These are phyloP conservation scores for Mucuna pruriens DNA, from an alignment of 306 rosid species.

Conservation along the genomic window DNA sequence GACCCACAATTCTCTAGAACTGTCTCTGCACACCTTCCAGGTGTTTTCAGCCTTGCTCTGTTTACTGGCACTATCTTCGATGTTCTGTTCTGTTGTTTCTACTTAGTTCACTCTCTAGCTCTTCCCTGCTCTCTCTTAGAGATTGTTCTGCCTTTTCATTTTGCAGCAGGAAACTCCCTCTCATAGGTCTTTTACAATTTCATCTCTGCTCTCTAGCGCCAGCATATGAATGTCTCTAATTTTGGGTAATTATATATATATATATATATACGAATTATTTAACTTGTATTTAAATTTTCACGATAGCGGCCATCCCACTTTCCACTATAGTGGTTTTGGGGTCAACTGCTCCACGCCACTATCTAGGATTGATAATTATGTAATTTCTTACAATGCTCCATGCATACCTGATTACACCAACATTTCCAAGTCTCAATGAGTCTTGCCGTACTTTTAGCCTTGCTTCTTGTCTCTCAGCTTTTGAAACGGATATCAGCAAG, in stretches of 20 bases:
- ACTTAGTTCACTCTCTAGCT: too few species aligned
- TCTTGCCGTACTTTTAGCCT: slow-evolving; percentile 97
- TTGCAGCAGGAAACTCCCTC: not conserved
- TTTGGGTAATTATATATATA: too few species aligned
- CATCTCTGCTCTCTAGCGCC: not conserved
- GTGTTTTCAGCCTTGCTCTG: too few species aligned
- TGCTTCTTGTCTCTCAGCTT: slow-evolving; percentile 97
- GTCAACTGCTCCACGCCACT: not conserved
- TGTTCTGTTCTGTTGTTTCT: too few species aligned
- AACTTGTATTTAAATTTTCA: not conserved
- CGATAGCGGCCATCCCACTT: not conserved
- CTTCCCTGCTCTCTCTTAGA: too few species aligned
- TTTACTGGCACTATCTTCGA: too few species aligned
- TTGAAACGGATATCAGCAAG: slow-evolving; percentile 94
- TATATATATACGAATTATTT: not conserved
- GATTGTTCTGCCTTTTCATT: not conserved
- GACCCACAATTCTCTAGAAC: not conserved
- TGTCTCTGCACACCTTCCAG: too few species aligned
- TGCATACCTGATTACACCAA: slow-evolving; percentile 88
- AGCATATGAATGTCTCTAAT: not conserved
- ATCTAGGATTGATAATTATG: not conserved
- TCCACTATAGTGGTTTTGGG: not conserved
- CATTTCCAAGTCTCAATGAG: slow-evolving; percentile 96
- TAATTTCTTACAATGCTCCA: not conserved
- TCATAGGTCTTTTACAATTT: not conserved